Percentiles rank a stretch among this genome's conserved stretches.
Conservation (phyloP, 257 asterid genomes). For the Lithospermum erythrorhizon region DNA sequence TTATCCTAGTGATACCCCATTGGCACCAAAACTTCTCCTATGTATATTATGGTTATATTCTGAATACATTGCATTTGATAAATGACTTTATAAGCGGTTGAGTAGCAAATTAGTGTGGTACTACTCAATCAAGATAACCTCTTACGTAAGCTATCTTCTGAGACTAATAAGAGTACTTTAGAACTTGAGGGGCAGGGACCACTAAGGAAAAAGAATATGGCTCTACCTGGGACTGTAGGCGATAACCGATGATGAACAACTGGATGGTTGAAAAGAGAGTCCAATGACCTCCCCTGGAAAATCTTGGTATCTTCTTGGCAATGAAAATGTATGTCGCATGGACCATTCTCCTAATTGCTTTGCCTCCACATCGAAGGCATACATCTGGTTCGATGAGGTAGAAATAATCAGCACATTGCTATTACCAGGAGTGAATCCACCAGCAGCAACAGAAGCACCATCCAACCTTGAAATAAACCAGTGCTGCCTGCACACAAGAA, state of each 20-base stretch:
- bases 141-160: background rate
- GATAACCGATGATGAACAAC: slow-evolving; percentile 60
- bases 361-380: slow-evolving; percentile 92
- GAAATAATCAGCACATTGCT: slow-evolving; percentile 69
- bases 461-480: slow-evolving; percentile 93
- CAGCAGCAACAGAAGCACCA: slow-evolving; percentile 91
- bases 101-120: no score
- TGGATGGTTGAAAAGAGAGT: slow-evolving; percentile 68
- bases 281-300: slow-evolving; percentile 99
- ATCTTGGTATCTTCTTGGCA: slow-evolving; percentile 85
- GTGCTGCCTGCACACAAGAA: slow-evolving; percentile 62
- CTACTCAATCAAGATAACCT: background rate
- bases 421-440: slow-evolving; percentile 69
- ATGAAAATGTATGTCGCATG: slow-evolving; percentile 48
- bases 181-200: background rate
- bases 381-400: slow-evolving; percentile 85
- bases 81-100: no score
- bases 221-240: slow-evolving; percentile 84
- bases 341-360: slow-evolving; percentile 96
- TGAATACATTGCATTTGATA: no score
- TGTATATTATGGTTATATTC: no score
- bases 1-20: no score
- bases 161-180: background rate
- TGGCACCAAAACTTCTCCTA: no score
- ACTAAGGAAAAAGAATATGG: background rate